Evolutionary conservation across 2,329 filamentous ascomycete genomes (phyloP).

Genomic region (Colletotrichum karsti): DNA sequence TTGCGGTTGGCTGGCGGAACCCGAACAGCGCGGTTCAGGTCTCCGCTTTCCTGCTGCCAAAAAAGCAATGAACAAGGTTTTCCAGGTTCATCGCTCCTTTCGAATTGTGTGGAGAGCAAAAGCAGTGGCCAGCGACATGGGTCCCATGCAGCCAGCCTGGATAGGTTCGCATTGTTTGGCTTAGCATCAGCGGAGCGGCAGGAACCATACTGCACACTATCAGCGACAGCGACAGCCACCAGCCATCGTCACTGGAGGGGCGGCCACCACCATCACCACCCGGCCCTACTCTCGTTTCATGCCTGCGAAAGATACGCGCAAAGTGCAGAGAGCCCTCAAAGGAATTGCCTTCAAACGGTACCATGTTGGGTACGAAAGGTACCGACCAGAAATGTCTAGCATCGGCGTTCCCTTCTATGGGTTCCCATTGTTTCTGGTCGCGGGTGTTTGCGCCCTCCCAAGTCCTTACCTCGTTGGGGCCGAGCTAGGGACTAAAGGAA

Average conservation of each 20-base stretch:
- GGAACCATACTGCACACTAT: neutral
- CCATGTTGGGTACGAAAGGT: neutral
- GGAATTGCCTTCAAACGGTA: neutral
- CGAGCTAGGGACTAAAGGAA: neutral
- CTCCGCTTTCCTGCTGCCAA: conserved; percentile 8
- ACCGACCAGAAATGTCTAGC: neutral
- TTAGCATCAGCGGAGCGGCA: conserved; percentile 1
- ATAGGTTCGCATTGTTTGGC: conserved; percentile 3
- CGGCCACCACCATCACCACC: neutral
- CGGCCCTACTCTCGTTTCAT: neutral
- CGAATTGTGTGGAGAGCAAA: conserved; percentile 19
- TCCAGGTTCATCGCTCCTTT: conserved; percentile 19
- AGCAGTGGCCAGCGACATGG: conserved; percentile 16
- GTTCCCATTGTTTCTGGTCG: neutral
- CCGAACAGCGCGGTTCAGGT: neutral
- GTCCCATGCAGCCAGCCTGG: conserved; percentile 13
- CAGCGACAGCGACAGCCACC: too few relatives aligned
- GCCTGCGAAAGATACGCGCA: too few relatives aligned
- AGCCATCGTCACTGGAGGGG: neutral
- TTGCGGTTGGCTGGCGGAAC: conserved; percentile 11
- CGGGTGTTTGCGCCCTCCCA: neutral
- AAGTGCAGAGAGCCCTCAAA: neutral
- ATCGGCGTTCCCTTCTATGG: neutral
- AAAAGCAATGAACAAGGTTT: conserved; percentile 28
- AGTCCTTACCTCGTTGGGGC: neutral